These are phyloP conservation scores for Musa acuminata DNA, from an alignment of 176 grass and related monocot species.

Conservation along the genomic window DNA sequence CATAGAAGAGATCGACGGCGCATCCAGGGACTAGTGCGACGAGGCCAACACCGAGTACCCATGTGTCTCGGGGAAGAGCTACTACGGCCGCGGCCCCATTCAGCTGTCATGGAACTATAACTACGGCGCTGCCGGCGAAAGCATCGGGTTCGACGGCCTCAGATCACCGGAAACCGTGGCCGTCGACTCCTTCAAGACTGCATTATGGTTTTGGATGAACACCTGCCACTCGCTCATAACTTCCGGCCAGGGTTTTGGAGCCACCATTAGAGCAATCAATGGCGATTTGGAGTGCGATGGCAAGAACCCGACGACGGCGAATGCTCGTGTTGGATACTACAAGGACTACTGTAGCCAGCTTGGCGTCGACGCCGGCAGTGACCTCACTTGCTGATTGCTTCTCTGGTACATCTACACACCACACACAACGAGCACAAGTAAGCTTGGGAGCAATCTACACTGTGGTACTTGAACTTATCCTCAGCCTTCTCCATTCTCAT, in stretches of 20 bases:
- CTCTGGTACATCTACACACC: too few relatives aligned
- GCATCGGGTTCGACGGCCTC: slow-evolving; percentile 1
- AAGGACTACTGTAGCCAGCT: not conserved
- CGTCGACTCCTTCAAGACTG: slow-evolving; percentile 5
- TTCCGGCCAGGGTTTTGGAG: not conserved
- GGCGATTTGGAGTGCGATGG: not conserved
- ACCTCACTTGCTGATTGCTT: not conserved
- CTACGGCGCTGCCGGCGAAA: not conserved
- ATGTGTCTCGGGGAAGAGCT: not conserved
- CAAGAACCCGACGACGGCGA: not conserved
- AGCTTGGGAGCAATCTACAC: too few relatives aligned
- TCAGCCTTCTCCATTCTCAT: too few relatives aligned
- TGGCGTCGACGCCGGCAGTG: not conserved
- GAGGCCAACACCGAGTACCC: not conserved
- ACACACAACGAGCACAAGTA: too few relatives aligned
- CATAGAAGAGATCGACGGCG: slow-evolving; percentile 2
- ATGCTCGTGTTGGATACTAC: slow-evolving; percentile 1
- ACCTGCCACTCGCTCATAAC: not conserved
- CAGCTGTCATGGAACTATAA: slow-evolving; percentile 13
- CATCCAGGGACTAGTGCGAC: not conserved
- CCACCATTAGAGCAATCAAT: not conserved
- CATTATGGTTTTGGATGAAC: slow-evolving; percentile 1
- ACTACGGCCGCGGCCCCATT: not conserved
- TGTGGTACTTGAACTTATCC: too few relatives aligned
- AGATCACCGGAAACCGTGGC: not conserved